A percentile compares a stretch with the other conserved stretches of the same genome.
phyloP scores from a whole-genome alignment of 1,284 basidiomycete genomes.

The Bondarzewia mesenterica region DNA sequence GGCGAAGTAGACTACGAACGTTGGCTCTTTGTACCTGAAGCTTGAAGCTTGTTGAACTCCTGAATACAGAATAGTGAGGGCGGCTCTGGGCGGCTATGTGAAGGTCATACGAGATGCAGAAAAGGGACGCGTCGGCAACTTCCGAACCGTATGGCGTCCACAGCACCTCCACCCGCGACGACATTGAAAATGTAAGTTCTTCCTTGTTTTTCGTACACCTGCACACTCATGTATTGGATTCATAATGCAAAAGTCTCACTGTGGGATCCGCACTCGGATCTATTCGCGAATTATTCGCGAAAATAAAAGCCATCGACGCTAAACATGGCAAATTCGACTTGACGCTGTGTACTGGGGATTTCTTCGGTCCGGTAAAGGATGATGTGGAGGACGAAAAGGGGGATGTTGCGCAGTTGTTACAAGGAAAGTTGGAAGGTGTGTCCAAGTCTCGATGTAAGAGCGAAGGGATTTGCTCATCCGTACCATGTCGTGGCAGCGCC shows the following conservation, averaged over 20 bases:
- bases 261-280: conserved; percentile 82
- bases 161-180: conserved; percentile 1
- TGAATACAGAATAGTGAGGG: too few species aligned
- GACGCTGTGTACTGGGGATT: conserved; percentile 82
- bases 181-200: conserved; percentile 33
- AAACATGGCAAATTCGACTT: conserved; percentile 95
- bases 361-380: conserved; percentile 65
- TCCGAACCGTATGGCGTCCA: conserved; percentile 1
- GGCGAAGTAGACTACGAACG: too few species aligned
- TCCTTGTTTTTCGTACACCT: neutral
- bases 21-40: too few species aligned
- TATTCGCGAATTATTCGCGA: conserved; percentile 67
- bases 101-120: neutral
- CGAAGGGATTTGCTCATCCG: neutral
- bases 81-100: too few species aligned
- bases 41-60: too few species aligned
- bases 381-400: conserved; percentile 31
- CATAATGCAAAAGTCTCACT: conserved; percentile 51
- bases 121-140: conserved; percentile 1
- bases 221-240: neutral
- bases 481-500: conserved; percentile 60
- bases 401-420: conserved; percentile 54
- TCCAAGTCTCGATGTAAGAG: neutral
- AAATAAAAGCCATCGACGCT: conserved; percentile 79
- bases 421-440: conserved; percentile 59